phyloP scores from a whole-genome alignment of 1,139 yeast species.

The Candida anutae region DNA sequence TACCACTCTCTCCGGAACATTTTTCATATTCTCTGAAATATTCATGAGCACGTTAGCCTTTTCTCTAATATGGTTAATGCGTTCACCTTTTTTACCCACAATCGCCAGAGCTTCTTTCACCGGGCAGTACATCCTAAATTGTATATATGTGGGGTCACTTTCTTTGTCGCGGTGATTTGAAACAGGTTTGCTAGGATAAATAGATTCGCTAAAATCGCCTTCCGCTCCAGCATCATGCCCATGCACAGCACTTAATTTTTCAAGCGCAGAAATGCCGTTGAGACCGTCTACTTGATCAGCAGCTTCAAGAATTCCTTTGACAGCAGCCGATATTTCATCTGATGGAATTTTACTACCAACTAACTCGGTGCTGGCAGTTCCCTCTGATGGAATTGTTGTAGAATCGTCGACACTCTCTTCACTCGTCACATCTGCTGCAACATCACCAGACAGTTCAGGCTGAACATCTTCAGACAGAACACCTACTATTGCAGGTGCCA shows the following conservation, averaged over 20 bases:
- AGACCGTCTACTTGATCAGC: neutral
- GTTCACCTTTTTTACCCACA: slow-evolving; percentile 76
- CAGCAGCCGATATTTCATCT: neutral
- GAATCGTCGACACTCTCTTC: neutral
- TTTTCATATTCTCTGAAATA: slow-evolving; percentile 71
- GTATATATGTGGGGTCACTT: slow-evolving; percentile 52
- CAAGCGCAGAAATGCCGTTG: too few species aligned
- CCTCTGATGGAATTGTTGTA: neutral
- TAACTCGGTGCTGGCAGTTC: slow-evolving; percentile 1
- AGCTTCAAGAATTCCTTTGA: neutral
- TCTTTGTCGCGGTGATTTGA: slow-evolving; percentile 30
- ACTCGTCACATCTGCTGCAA: slow-evolving; percentile 1
- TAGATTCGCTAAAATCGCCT: slow-evolving; percentile 2
- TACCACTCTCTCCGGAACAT: slow-evolving; percentile 70
- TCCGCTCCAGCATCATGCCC: neutral
- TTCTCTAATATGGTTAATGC: slow-evolving; percentile 58
- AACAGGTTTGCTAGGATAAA: slow-evolving; percentile 13
- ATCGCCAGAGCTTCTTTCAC: slow-evolving; percentile 71
- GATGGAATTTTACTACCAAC: neutral
- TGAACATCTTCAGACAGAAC: neutral
- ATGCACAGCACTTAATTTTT: too few species aligned
- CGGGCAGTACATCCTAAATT: slow-evolving; percentile 65
- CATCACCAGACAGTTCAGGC: slow-evolving; percentile 1
- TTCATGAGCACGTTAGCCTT: slow-evolving; percentile 60
- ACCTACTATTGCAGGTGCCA: slow-evolving; percentile 29